These are phyloP conservation scores for Alternaria conjuncta DNA, from an alignment of 2,329 filamentous ascomycete genomes.

Conservation along the genomic window DNA sequence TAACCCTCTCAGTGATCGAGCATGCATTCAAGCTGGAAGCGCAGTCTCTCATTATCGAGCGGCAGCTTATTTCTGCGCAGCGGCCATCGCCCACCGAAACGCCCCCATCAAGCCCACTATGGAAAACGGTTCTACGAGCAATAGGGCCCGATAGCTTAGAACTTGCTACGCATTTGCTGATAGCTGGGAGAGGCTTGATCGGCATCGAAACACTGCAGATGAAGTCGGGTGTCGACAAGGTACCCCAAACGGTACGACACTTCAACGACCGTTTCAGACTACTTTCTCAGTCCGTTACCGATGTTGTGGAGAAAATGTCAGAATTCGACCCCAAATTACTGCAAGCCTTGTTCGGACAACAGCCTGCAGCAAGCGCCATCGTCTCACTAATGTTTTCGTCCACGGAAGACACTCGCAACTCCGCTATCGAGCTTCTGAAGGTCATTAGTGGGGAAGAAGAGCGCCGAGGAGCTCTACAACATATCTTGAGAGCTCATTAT, in stretches of 20 bases:
- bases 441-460: slow-evolving; percentile 74
- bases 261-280: slow-evolving; percentile 79
- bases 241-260: slow-evolving; percentile 64
- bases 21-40: slow-evolving; percentile 74
- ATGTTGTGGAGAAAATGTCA: slow-evolving; percentile 78
- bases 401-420: slow-evolving; percentile 78
- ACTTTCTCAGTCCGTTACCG: slow-evolving; percentile 68
- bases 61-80: slow-evolving; percentile 67
- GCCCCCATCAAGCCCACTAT: slow-evolving; percentile 76
- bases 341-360: slow-evolving; percentile 70
- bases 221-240: slow-evolving; percentile 47
- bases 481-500: slow-evolving; percentile 65
- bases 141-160: slow-evolving; percentile 71
- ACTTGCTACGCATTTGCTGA: slow-evolving; percentile 75
- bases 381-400: slow-evolving; percentile 83
- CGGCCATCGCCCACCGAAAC: slow-evolving; percentile 68
- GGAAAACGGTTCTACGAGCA: slow-evolving; percentile 75
- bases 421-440: slow-evolving; percentile 82
- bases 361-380: slow-evolving; percentile 73
- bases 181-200: slow-evolving; percentile 73
- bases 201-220: slow-evolving; percentile 73
- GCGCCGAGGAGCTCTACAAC: slow-evolving; percentile 65
- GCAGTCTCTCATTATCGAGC: slow-evolving; percentile 72
- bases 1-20: slow-evolving; percentile 70
- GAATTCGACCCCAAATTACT: slow-evolving; percentile 76